A percentile compares a stretch with the other conserved stretches of the same genome.
phyloP scores from a whole-genome alignment of 2,329 filamentous ascomycete genomes.

The Chrysoporthe puriensis region DNA sequence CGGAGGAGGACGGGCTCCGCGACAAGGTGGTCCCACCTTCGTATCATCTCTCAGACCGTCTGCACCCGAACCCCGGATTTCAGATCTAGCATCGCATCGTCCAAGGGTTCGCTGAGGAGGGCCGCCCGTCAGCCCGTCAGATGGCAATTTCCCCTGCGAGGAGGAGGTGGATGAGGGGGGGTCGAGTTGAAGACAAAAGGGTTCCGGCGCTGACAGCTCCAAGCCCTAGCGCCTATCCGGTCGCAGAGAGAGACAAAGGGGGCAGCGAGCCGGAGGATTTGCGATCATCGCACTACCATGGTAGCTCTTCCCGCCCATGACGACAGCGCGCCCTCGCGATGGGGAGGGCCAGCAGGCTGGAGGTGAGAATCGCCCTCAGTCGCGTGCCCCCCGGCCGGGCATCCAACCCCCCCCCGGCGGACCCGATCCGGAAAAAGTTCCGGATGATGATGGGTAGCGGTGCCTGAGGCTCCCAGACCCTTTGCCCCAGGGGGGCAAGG shows the following conservation, averaged over 20 bases:
- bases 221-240: not conserved
- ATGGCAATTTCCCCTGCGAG: not conserved
- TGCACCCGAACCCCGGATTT: constrained; percentile 1
- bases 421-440: not conserved
- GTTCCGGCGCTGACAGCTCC: constrained; percentile 3
- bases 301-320: not conserved
- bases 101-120: not conserved
- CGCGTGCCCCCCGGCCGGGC: not conserved
- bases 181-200: not conserved
- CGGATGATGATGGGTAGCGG: not conserved
- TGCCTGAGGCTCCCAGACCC: not conserved
- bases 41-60: not conserved
- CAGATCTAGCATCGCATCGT: constrained; percentile 4
- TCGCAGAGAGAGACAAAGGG: not conserved
- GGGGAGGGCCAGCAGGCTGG: not conserved
- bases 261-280: not conserved
- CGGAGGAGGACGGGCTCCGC: not conserved
- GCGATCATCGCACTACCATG: not conserved
- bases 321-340: not conserved
- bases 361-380: not conserved
- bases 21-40: not conserved
- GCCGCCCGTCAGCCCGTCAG: no score
- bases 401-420: not conserved
- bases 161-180: not conserved
- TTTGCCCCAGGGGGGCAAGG: no score